Percentiles rank a stretch among this genome's conserved stretches.
These are phyloP conservation scores for Triticum timopheevii DNA, from an alignment of 176 grass and related monocot genomes.

Conservation along the genomic window DNA sequence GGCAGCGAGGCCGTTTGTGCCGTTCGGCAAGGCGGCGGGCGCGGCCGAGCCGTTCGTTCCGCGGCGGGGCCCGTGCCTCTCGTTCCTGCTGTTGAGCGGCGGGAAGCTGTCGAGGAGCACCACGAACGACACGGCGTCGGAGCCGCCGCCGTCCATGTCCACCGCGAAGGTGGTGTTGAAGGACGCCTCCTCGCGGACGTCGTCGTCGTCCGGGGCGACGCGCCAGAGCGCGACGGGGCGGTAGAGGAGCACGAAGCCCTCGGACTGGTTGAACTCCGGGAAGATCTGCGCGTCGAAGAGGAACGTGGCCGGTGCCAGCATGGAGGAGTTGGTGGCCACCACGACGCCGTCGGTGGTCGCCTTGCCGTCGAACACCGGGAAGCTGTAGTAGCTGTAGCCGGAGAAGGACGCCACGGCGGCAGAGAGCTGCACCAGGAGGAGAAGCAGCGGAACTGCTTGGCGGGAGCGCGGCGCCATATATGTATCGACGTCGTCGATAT, in stretches of 20 bases:
- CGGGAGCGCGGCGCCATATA: no score
- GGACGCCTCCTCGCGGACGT: not conserved
- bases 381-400: not conserved
- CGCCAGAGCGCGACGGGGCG: not conserved
- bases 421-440: not conserved
- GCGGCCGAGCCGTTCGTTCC: not conserved
- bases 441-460: not conserved
- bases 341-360: not conserved
- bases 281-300: slow-evolving; percentile 6
- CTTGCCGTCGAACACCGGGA: not conserved
- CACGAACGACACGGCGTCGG: not conserved
- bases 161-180: not conserved
- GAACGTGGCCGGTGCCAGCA: not conserved
- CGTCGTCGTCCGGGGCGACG: not conserved
- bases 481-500: no score
- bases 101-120: slow-evolving; percentile 19
- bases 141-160: not conserved
- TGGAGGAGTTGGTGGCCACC: not conserved
- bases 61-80: not conserved
- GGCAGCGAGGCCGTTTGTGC: not conserved
- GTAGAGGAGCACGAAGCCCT: slow-evolving; percentile 2
- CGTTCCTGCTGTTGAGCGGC: not conserved
- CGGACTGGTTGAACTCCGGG: not conserved
- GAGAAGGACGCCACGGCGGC: not conserved
- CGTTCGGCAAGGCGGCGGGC: not conserved